Base-by-base conservation (phyloP, 371 early-diverging fungal genomes). In the Sanchytrium tribonematis region DNA sequence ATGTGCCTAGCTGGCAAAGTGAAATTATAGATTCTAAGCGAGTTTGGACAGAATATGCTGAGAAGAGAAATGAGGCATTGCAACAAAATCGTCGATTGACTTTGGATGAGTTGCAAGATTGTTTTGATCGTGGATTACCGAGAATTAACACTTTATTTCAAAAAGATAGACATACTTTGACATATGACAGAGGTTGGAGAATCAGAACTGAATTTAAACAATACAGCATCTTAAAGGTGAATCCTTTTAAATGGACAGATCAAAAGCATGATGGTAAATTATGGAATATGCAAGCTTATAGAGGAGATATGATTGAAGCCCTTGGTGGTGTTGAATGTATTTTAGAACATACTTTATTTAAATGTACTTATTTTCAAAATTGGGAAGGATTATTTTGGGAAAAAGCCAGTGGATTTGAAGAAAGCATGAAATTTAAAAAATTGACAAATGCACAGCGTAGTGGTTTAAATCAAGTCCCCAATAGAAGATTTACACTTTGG, bases 351-450 rank as follows among this genome's bases (percentile, higher is more conserved):
- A 95, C 98, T 0, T 78, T 98, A 48, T 97, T 96, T 83, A 91
- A 91, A 82, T 95, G 93, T 28, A 96, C 96, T 1, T 88, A 89
- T 77, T 93, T 90, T 79, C 87, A 92, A 1, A 91, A 93, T 1
- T 97, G 96, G 95, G 89, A 92, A 77, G 95, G 97, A 82, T 85
- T 96, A 29, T 97, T 97, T 85, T 97, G 97, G 97, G 93, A 94
- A 78, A 88, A 90, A 70, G 84, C 82, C 1, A 75, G 73, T 71
- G 79, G 81, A 28, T 76, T 72, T 69, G 71, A 71, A 66, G 68
- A 73, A 68, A 68, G 29, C 12, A 69, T 72, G 68, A 75, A 71
- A 67, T 90, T 86, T 82, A 96, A 95, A 79, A 96, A 95, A 78
- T 80, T 94, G 70, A 98, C 97, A 69, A 97, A 93, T 72, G 98